Base-by-base conservation (phyloP, 2,329 filamentous ascomycete species). In the Nakataea oryzae region DNA sequence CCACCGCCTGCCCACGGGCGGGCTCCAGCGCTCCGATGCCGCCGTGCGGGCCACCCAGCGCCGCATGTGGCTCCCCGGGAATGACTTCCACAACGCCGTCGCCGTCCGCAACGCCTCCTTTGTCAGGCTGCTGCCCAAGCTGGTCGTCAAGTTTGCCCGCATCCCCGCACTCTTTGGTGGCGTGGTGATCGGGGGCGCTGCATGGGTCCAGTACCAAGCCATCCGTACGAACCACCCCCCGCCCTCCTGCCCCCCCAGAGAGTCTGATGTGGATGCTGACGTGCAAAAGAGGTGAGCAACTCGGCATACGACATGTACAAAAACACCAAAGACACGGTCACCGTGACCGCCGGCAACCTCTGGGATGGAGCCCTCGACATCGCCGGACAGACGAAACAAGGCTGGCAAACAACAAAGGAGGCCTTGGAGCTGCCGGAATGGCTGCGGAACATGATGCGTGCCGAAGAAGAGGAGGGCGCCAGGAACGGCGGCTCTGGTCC, bases 151-250 rank as follows among this genome's bases (percentile, higher is more conserved):
- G 78, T 88, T 99, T 68, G 83, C 87, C 47, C 86, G 92, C 62
- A 80, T 96, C 62, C 95, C 95, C 26, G 95, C 95, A 63, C 88
- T 97, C 78, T 93, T 96, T 70, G 95, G 93, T 55, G 92, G 91
- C 55, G 84, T 93, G 58, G 90, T 92, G 70, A 84, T 99, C 67
- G 93, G 91, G 17, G 90, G 90, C 3, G 78, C 96, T 63, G 92
- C 92, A 29, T 99, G 96, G 82, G 78, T 99, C 59, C 95, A 99
- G 73, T 97, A 99, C 73, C 95, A 99, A 75, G 93, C 95, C 65
- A 86, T 88, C 62, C 90, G 90, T 93, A 82, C 65, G 89, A 57
- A 61, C 13, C n/a, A n/a, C 21, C 41, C 34, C 34, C n/a, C n/a
- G n/a, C n/a, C n/a, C 3, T 30, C 24, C 55, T 27, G 11, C 26